Conservation (phyloP, 225 moss, liverwort and hornwort species). For the Physcomitrellopsis africana region DNA sequence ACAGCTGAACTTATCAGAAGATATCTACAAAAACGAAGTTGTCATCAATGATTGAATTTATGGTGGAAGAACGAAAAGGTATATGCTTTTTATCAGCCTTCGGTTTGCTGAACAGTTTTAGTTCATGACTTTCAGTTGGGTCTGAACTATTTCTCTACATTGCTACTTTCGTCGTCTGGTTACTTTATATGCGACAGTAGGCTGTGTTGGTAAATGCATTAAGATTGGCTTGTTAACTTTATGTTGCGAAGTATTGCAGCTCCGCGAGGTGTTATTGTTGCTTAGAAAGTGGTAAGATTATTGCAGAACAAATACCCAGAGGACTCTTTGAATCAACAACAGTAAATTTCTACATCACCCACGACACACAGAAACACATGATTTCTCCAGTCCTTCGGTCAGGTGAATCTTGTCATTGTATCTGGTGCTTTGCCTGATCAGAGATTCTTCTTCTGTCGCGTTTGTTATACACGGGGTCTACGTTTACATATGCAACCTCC, state of each 20-base stretch:
- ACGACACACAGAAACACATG: constrained; percentile 94
- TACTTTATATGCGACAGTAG: neutral
- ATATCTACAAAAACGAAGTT: constrained; percentile 85
- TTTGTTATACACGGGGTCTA: neutral
- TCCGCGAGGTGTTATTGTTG: constrained; percentile 18
- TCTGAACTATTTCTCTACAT: neutral
- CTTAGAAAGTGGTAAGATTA: constrained; percentile 23
- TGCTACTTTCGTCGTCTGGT: neutral
- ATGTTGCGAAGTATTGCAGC: constrained; percentile 19
- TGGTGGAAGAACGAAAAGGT: constrained; percentile 91
- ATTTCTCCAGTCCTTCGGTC: constrained; percentile 82
- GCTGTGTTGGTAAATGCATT: neutral
- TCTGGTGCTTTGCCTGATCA: constrained; percentile 9
- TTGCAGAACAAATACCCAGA: constrained; percentile 72
- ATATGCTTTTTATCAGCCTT: constrained; percentile 15
- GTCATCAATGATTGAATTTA: constrained; percentile 80
- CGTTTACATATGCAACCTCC: neutral
- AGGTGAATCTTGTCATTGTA: constrained; percentile 44
- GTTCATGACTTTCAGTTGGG: neutral
- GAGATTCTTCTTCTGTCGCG: too few relatives aligned
- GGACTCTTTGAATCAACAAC: constrained; percentile 56
- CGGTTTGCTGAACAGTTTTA: neutral
- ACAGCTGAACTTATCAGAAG: constrained; percentile 89
- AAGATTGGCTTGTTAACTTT: constrained; percentile 8
- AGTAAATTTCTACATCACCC: constrained; percentile 91